Evolutionary conservation across 164 flowering plant species (phyloP), one percentile per base, ranked within the genome.

Genomic region (Piper longum): DNA sequence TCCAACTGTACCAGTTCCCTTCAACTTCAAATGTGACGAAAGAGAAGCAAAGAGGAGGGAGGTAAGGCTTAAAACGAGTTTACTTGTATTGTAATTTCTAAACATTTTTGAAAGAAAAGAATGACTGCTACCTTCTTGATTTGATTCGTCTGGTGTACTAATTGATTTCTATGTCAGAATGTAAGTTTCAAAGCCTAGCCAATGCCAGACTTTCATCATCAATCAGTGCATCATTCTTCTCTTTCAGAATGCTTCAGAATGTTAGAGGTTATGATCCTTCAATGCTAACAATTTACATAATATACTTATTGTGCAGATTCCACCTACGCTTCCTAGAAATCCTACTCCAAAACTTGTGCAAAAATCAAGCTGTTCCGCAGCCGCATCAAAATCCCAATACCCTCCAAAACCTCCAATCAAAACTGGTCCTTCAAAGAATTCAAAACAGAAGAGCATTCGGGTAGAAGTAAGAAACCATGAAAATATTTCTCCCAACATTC

Each of bases 11-110:
- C 72, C 74, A 60, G 74, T 77, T 66, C 75, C 91, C 48, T 93
- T 93, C 69, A 85, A 72, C 67, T 82, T 93, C 72, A 86, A 81
- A 70, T 81, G 86, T 71, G 96, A 93, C 61, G 97, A 88, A 77
- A 86, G 98, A 79, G 95, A 82, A 43, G 83, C 75, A 71, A 89
- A 80, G 76, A 74, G 89, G n/a, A 92, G 78, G 78, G 86, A 92
- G 93, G 98, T 67, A 82, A 73, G 79, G 42, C 41, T 48, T n/a
- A 65, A 14, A 52, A 8, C 4, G 9, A 36, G 52, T 48, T 26
- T 41, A 26, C 36, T 26, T 26, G 2, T 26, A 26, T 2, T 26
- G 36, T 26, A 26, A 26, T 26, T 26, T 26, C 36, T 26, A 26
- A 26, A 26, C 36, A 44, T 44, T 44, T 9, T 0, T 44, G 48